Evolutionary conservation across 1,284 basidiomycete species (phyloP), one percentile per base, ranked within the genome.

Genomic region (Leccinum ambiguum): DNA sequence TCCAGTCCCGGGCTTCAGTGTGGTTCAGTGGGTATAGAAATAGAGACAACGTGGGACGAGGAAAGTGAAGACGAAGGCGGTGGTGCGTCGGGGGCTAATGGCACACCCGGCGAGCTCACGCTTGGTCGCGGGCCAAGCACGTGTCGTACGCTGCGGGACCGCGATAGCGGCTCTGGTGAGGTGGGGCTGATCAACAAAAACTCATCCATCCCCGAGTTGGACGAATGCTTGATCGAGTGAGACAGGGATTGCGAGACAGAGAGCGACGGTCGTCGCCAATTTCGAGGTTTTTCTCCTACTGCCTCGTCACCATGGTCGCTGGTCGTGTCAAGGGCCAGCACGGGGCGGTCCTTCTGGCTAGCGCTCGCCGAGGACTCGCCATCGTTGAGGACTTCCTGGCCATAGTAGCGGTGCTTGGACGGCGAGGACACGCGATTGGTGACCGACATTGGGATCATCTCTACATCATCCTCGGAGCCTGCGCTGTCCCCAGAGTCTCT

Each of bases 401-500:
- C 50, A 14, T 53, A 53, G 50, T 53, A 53, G 7, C 21, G 6
- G 1, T 53, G 50, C 21, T 23, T 53, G 7, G 50, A 23, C 11
- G 21, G 50, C 4, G 50, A 68, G 2, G 43, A 66, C 2, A 73
- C 71, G 14, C 71, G 65, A 36, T 73, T 70, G 54, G 11, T 65
- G 61, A 68, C 33, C 2, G 66, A 8, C 63, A 73, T 69, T 2
- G 65, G 63, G 33, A 72, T 70, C 45, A 18, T 11, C 1, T 71
- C 67, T 16, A 43, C 10, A 2, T 59, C 10, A 45, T 45, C 43
- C 5, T 45, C 16, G 2, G 68, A 41, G 13, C 18, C n/a, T 11
- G 11, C 5, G 8, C 50, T 53, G 5, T 53, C 50, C 10, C 13
- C 43, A 4, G 70, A 60, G 2, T 33, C 54, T n/a, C 4, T 33